Evolutionary conservation across 495 filamentous ascomycete genomes (phyloP), one percentile per base, ranked within the genome.

Genomic region (Daldinia childiae): DNA sequence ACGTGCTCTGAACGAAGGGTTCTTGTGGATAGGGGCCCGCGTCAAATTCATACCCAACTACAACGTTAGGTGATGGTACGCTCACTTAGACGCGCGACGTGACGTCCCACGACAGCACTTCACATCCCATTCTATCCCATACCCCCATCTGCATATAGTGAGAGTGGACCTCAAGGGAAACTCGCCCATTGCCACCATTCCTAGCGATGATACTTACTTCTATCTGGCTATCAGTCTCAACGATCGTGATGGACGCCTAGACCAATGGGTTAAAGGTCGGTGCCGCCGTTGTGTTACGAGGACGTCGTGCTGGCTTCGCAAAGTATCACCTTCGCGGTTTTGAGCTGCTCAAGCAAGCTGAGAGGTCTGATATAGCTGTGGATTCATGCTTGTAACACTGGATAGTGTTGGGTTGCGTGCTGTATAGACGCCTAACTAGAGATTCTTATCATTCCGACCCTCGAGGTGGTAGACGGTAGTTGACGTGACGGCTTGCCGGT

Each of bases 131-230:
- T 11, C 6, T 19, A 58, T 36, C 1, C 8, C 32, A n/a, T 36
- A 29, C 21, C 27, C n/a, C 36, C 52, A 21, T 51, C 66, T 1
- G 30, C 7, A 32, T 32, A 32, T 34, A 34, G 32, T 3, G 36
- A 55, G 32, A 71, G 26, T 45, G 56, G 26, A 59, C 51, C 14
- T 51, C 29, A 56, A 71, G 57, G 27, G 38, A 67, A 34, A 67
- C 57, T 19, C 43, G 32, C 50, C 19, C 21, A 30, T 17, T 66
- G 21, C 55, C 51, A 34, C 54, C 68, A 41, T 48, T 58, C 24
- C 58, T 50, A 2, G 45, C 38, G 29, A 57, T 58, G 51, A 67
- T 63, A n/a, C 19, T 57, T 21, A 29, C 62, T 21, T 0, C 48
- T 19, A 45, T 34, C 21, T 0, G 57, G 32, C 43, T 56, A 4